Evolutionary conservation across 768 basidiomycete genomes (phyloP).

Genomic region (Mycena polygramma): DNA sequence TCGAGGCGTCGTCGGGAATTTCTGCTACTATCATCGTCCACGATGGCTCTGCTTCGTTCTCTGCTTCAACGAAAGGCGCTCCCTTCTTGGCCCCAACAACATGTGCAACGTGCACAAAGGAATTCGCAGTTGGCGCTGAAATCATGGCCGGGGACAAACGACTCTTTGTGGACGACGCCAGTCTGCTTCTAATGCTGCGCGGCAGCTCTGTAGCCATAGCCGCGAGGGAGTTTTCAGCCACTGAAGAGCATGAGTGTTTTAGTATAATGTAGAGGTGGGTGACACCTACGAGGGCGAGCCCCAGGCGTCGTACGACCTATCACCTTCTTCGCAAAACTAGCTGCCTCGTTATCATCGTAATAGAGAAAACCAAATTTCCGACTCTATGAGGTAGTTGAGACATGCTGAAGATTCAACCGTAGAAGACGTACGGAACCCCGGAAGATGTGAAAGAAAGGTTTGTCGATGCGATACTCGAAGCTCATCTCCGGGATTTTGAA

Average conservation of each 20-base stretch:
- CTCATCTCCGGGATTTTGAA: conserved; percentile 68
- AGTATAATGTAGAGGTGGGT: not conserved
- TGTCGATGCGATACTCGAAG: conserved; percentile 84
- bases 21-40: conserved; percentile 62
- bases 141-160: conserved; percentile 59
- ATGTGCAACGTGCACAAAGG: conserved; percentile 77
- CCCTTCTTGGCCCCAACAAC: conserved; percentile 61
- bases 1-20: conserved; percentile 38
- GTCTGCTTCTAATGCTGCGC: conserved; percentile 34
- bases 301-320: conserved; percentile 43
- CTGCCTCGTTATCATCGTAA: conserved; percentile 63
- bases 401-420: not conserved
- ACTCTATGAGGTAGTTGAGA: conserved; percentile 57
- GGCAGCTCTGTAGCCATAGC: conserved; percentile 26
- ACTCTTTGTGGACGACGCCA: conserved; percentile 34
- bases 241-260: conserved; percentile 6
- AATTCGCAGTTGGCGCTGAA: conserved; percentile 68
- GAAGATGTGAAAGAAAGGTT: conserved; percentile 94
- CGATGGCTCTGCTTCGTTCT: conserved; percentile 64
- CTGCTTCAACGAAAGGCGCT: conserved; percentile 57
- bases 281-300: conserved; percentile 39
- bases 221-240: conserved; percentile 15
- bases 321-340: conserved; percentile 55
- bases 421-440: conserved; percentile 77
- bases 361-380: conserved; percentile 67